Percentiles rank a stretch among this genome's conserved stretches.
phyloP scores from a whole-genome alignment of 495 filamentous ascomycete genomes.

The Xylaria acuta region DNA sequence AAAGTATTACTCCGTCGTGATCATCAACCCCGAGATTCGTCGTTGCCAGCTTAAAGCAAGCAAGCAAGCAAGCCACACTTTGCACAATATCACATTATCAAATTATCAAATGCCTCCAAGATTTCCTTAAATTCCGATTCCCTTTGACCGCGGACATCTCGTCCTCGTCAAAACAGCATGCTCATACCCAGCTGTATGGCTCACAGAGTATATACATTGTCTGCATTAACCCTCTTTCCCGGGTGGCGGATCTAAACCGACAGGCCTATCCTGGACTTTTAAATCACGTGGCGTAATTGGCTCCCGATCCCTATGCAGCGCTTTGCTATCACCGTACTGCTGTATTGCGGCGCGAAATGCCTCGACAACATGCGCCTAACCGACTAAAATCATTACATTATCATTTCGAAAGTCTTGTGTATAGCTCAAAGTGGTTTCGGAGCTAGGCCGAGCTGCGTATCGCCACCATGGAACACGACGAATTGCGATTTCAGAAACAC shows the following conservation, averaged over 20 bases:
- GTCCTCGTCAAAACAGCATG: neutral
- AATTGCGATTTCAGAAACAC: constrained; percentile 86
- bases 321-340: neutral
- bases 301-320: neutral
- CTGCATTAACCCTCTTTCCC: neutral
- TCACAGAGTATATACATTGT: constrained; percentile 8
- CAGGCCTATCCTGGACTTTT: constrained; percentile 9
- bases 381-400: neutral
- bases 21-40: neutral
- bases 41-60: neutral
- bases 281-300: neutral
- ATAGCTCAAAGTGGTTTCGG: constrained; percentile 44
- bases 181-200: neutral
- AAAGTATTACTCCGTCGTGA: neutral
- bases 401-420: neutral
- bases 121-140: neutral
- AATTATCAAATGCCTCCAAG: neutral
- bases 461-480: constrained; percentile 71
- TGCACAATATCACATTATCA: neutral
- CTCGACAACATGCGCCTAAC: neutral
- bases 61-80: neutral
- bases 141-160: neutral
- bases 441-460: constrained; percentile 68
- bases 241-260: neutral
- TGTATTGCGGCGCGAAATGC: no score